These are phyloP conservation scores for Cadophora gregata DNA, from an alignment of 2,329 filamentous ascomycete species.

Conservation along the genomic window DNA sequence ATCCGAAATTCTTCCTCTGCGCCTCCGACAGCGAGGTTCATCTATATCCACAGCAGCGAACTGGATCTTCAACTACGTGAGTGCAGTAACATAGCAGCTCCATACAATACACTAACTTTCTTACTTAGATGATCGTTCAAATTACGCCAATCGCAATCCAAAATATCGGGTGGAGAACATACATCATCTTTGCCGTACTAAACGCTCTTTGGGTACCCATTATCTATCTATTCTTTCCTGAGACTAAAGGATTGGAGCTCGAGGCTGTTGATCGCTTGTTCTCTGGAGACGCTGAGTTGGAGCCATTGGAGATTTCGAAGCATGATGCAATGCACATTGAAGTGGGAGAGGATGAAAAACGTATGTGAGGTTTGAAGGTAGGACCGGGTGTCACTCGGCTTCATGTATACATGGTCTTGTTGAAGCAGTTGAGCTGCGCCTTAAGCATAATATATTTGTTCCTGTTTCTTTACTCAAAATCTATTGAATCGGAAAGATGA, in stretches of 20 bases:
- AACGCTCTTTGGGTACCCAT: slow-evolving; percentile 50
- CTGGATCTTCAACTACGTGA: slow-evolving; percentile 53
- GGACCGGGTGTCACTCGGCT: no score
- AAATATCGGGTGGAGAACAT: slow-evolving; percentile 50
- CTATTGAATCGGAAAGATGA: no score
- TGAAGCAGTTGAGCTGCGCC: no score
- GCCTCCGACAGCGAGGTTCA: slow-evolving; percentile 65
- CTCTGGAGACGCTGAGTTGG: slow-evolving; percentile 17
- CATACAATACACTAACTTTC: background rate
- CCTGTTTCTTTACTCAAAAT: no score
- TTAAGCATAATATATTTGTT: no score
- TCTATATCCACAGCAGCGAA: slow-evolving; percentile 62
- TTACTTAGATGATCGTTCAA: slow-evolving; percentile 53
- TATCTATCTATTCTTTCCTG: slow-evolving; percentile 68
- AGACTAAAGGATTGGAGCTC: slow-evolving; percentile 67
- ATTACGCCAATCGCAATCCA: slow-evolving; percentile 46
- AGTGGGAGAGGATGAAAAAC: background rate
- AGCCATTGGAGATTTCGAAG: background rate
- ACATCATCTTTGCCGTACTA: slow-evolving; percentile 45
- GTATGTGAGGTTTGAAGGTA: background rate
- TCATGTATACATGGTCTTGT: no score
- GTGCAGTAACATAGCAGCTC: background rate
- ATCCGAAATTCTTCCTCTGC: slow-evolving; percentile 62
- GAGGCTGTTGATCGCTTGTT: slow-evolving; percentile 61
- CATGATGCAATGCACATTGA: background rate